These are phyloP conservation scores for Mycena indigotica DNA, from an alignment of 768 basidiomycete genomes.

Conservation along the genomic window DNA sequence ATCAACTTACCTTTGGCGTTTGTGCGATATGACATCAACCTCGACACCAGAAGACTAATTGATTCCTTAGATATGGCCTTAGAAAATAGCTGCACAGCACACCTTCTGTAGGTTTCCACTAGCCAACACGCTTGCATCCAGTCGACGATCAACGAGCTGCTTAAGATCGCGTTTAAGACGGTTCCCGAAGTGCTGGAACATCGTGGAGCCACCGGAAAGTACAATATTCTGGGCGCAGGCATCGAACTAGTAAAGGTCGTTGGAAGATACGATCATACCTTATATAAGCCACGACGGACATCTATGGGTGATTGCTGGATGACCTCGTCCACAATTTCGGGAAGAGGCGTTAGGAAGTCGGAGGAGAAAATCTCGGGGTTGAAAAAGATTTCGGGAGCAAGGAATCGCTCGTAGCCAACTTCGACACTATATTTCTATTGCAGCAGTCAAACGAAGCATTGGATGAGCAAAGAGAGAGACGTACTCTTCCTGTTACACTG, in stretches of 20 bases:
- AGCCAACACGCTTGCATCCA: conserved; percentile 72
- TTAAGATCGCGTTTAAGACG: conserved; percentile 95
- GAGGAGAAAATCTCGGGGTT: conserved; percentile 98
- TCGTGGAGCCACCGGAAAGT: conserved; percentile 94
- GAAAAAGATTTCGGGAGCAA: conserved; percentile 99
- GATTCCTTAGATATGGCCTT: conserved; percentile 1
- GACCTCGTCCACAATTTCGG: conserved; percentile 93
- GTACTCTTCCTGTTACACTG: conserved; percentile 86
- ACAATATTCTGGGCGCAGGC: conserved; percentile 99
- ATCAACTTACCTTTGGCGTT: conserved; percentile 76
- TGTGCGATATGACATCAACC: conserved; percentile 98
- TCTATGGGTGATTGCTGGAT: conserved; percentile 97
- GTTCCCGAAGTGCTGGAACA: conserved; percentile 99
- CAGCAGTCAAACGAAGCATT: no score
- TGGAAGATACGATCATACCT: conserved; percentile 61
- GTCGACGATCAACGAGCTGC: conserved; percentile 87
- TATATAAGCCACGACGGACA: conserved; percentile 94
- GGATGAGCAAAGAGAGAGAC: no score
- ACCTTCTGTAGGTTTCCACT: conserved; percentile 82
- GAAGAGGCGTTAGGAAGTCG: conserved; percentile 95
- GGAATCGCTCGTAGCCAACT: conserved; percentile 97
- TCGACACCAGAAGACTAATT: conserved; percentile 93
- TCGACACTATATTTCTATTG: conserved; percentile 91
- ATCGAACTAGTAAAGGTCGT: not conserved
- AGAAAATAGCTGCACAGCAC: not conserved